A percentile compares a stretch with the other conserved stretches of the same genome.
These are phyloP conservation scores for Arthrocladium fulminans DNA, from an alignment of 2,329 filamentous ascomycete species.

Conservation along the genomic window DNA sequence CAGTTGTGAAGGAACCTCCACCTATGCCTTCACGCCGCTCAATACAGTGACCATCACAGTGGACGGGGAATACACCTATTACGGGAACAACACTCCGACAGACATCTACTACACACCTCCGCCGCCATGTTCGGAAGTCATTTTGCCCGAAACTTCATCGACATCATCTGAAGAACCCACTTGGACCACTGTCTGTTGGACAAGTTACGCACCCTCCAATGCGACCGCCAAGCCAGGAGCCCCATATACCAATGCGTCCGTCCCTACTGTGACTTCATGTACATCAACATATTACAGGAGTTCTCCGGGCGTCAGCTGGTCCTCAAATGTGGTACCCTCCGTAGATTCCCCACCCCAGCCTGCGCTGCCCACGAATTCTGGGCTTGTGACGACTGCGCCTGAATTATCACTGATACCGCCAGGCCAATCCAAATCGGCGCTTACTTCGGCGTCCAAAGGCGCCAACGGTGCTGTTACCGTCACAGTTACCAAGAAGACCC, in stretches of 20 bases:
- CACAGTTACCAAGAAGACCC: slow-evolving; percentile 23
- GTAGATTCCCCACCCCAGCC: too few species aligned
- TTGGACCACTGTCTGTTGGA: background rate
- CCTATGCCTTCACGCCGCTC: slow-evolving; percentile 1
- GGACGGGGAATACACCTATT: slow-evolving; percentile 5
- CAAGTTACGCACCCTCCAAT: background rate
- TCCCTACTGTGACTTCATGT: background rate
- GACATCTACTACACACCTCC: slow-evolving; percentile 7
- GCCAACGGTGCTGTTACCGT: slow-evolving; percentile 17
- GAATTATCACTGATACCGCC: too few species aligned
- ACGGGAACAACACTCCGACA: background rate
- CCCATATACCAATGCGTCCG: slow-evolving; percentile 11
- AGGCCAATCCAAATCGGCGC: background rate
- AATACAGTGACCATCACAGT: slow-evolving; percentile 6
- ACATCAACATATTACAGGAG: background rate
- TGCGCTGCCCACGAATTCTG: too few species aligned
- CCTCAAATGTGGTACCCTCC: too few species aligned
- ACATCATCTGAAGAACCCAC: background rate
- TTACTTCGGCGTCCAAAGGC: background rate
- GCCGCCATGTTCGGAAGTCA: slow-evolving; percentile 1
- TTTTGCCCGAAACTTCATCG: background rate
- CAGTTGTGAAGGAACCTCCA: slow-evolving; percentile 3
- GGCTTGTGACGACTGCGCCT: too few species aligned
- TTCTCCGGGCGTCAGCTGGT: too few species aligned
- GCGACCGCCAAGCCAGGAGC: background rate